phyloP scores from a whole-genome alignment of 176 grass and related monocot genomes.

The Triticum timopheevii region DNA sequence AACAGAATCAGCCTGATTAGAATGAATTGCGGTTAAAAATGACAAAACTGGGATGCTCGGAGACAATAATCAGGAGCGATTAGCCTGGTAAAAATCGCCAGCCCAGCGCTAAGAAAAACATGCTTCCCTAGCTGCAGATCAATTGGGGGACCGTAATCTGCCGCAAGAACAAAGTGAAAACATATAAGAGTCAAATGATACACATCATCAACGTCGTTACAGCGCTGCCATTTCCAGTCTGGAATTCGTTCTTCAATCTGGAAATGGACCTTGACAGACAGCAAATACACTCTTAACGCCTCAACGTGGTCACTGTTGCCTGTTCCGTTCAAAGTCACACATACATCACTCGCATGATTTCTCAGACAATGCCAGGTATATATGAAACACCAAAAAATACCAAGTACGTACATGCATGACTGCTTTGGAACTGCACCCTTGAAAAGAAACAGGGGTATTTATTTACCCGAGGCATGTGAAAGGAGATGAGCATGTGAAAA shows the following conservation, averaged over 20 bases:
- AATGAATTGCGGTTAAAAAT: background rate
- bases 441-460: constrained; percentile 17
- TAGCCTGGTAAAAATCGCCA: constrained; percentile 55
- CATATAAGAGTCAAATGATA: background rate
- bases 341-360: constrained; percentile 15
- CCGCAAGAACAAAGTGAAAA: constrained; percentile 18
- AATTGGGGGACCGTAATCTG: constrained; percentile 70
- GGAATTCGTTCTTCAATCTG: constrained; percentile 74
- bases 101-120: constrained; percentile 65
- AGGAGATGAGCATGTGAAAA: constrained; percentile 30
- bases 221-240: constrained; percentile 53
- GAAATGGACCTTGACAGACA: constrained; percentile 56
- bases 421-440: background rate
- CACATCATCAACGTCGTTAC: background rate
- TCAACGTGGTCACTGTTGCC: constrained; percentile 66
- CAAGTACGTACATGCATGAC: background rate
- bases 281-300: constrained; percentile 58
- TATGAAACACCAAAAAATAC: constrained; percentile 8
- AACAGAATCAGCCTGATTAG: background rate
- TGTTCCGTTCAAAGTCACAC: constrained; percentile 34
- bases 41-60: constrained; percentile 20
- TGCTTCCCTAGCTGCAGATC: constrained; percentile 64
- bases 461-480: constrained; percentile 55
- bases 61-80: constrained; percentile 33
- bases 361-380: background rate